phyloP scores from a whole-genome alignment of 1,139 yeast species.

The Eremothecium gossypii region DNA sequence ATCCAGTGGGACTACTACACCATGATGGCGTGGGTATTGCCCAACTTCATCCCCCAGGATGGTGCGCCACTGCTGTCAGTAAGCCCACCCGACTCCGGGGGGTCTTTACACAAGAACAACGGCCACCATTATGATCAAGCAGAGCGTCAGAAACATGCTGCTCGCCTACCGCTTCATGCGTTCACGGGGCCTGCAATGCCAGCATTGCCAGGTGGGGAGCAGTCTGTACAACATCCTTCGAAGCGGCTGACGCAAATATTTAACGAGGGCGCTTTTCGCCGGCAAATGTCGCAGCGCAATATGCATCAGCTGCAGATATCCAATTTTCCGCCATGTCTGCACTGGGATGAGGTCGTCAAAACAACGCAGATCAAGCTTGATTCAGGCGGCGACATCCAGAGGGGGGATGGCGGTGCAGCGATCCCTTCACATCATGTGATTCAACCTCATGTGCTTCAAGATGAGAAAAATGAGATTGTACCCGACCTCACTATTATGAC shows the following conservation, averaged over 20 bases:
- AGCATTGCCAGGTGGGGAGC: neutral
- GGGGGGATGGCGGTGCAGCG: neutral
- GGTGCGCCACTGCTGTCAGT: neutral
- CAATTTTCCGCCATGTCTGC: constrained; percentile 28
- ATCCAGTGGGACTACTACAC: constrained; percentile 28
- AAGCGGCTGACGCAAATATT: constrained; percentile 23
- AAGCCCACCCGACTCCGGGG: constrained; percentile 1
- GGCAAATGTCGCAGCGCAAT: constrained; percentile 29
- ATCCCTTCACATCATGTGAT: constrained; percentile 3
- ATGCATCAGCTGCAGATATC: constrained; percentile 27
- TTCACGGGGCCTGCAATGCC: constrained; percentile 1
- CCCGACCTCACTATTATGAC: constrained; percentile 6
- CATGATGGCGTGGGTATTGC: constrained; percentile 20
- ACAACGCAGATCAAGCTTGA: constrained; percentile 1
- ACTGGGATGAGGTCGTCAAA: constrained; percentile 12
- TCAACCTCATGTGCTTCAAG: constrained; percentile 4
- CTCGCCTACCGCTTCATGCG: neutral
- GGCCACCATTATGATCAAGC: constrained; percentile 4
- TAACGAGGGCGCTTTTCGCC: constrained; percentile 27
- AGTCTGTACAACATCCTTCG: constrained; percentile 3
- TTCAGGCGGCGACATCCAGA: neutral
- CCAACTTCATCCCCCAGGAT: constrained; percentile 7
- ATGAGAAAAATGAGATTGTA: constrained; percentile 2
- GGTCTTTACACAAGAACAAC: neutral
- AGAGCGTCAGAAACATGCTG: constrained; percentile 4